Conservation (phyloP, 1,284 basidiomycete species). For the Papiliotrema fonsecae region DNA sequence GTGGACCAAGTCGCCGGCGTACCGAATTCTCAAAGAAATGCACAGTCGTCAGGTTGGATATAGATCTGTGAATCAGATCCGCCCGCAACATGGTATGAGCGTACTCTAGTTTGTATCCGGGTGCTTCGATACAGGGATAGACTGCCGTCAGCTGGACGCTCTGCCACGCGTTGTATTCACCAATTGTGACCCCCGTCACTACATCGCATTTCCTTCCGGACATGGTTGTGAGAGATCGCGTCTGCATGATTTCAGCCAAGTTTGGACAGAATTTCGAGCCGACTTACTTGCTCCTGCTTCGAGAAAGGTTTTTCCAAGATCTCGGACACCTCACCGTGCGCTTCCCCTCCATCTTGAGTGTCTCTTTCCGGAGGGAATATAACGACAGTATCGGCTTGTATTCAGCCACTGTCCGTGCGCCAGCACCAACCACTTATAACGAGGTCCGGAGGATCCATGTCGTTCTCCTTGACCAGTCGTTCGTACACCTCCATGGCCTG, state of each 20-base stretch:
- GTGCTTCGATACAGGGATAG: constrained; percentile 75
- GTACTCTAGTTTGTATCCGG: constrained; percentile 78
- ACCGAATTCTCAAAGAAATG: constrained; percentile 69
- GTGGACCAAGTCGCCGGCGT: constrained; percentile 22
- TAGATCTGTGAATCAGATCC: constrained; percentile 55
- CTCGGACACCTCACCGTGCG: constrained; percentile 35
- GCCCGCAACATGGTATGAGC: constrained; percentile 17
- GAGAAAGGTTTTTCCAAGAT: constrained; percentile 77
- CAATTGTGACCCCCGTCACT: constrained; percentile 79
- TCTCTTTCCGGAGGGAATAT: constrained; percentile 71
- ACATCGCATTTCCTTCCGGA: constrained; percentile 82
- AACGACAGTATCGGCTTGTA: constrained; percentile 81
- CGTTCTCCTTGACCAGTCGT: constrained; percentile 64
- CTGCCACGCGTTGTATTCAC: constrained; percentile 50
- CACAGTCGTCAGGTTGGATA: constrained; percentile 76
- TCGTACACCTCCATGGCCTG: constrained; percentile 86
- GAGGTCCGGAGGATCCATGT: constrained; percentile 82
- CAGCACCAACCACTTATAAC: constrained; percentile 72
- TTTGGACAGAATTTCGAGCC: not conserved
- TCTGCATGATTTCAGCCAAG: constrained; percentile 9
- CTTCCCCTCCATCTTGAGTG: constrained; percentile 32
- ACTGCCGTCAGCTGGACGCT: constrained; percentile 49
- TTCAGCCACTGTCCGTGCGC: not conserved
- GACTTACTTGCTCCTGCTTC: constrained; percentile 65
- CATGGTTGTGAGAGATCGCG: constrained; percentile 80